These are phyloP conservation scores for Agaricus subrufescens DNA, from an alignment of 768 basidiomycete species.

Conservation along the genomic window DNA sequence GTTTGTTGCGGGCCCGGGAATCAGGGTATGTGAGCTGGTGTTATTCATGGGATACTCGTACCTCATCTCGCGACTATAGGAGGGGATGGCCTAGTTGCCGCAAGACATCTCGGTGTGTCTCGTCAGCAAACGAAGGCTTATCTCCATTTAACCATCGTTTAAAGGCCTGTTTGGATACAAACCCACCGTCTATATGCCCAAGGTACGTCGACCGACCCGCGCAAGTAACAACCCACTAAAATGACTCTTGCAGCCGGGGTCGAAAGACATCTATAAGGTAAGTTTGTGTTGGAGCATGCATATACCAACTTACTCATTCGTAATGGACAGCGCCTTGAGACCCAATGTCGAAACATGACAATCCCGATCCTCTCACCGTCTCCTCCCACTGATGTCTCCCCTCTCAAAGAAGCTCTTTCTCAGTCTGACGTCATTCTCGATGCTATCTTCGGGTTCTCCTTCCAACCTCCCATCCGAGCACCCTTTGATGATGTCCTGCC, in stretches of 20 bases:
- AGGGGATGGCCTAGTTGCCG: constrained; percentile 95
- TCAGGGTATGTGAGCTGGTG: constrained; percentile 48
- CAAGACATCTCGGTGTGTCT: constrained; percentile 78
- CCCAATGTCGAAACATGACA: constrained; percentile 84
- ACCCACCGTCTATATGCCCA: constrained; percentile 90
- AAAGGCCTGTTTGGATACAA: constrained; percentile 89
- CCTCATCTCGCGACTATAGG: constrained; percentile 30
- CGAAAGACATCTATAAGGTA: constrained; percentile 90
- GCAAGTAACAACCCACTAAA: background rate
- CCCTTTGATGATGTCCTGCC: constrained; percentile 81
- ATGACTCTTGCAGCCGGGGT: constrained; percentile 57
- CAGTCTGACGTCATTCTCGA: constrained; percentile 84
- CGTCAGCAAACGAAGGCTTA: background rate
- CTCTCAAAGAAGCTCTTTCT: constrained; percentile 45
- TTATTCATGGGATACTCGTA: background rate
- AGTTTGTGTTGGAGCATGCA: background rate
- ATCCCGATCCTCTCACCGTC: constrained; percentile 66
- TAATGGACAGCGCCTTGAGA: constrained; percentile 60
- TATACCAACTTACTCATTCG: background rate
- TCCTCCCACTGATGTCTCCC: constrained; percentile 28
- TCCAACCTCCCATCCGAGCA: constrained; percentile 81
- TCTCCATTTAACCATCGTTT: background rate
- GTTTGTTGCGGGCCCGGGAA: constrained; percentile 98
- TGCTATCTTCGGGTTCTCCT: constrained; percentile 98
- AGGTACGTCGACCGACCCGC: constrained; percentile 41